phyloP scores from a whole-genome alignment of 805 yeast genomes.

The Dipodascus albidus region DNA sequence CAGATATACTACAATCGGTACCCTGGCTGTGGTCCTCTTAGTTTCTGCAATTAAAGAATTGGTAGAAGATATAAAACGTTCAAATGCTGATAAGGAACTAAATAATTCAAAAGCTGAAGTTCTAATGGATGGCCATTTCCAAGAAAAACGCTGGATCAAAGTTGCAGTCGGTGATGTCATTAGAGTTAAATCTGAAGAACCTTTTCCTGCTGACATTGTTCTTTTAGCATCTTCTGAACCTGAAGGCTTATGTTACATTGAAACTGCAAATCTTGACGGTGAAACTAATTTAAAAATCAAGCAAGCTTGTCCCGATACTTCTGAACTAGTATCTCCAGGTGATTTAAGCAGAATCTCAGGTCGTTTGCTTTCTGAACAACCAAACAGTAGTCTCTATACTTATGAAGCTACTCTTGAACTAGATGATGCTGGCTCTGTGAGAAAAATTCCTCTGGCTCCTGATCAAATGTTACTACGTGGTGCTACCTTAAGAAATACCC shows the following conservation, averaged over 20 bases:
- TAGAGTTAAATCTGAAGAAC: slow-evolving; percentile 72
- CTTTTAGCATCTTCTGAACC: slow-evolving; percentile 90
- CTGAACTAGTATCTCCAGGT: slow-evolving; percentile 53
- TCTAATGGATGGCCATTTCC: slow-evolving; percentile 48
- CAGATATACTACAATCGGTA: slow-evolving; percentile 89
- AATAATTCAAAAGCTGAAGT: slow-evolving; percentile 69
- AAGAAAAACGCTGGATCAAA: slow-evolving; percentile 67
- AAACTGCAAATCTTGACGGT: slow-evolving; percentile 95
- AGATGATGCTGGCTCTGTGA: slow-evolving; percentile 10
- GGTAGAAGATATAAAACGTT: slow-evolving; percentile 82
- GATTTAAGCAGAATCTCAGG: slow-evolving; percentile 46
- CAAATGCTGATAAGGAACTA: slow-evolving; percentile 76
- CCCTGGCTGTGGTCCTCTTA: slow-evolving; percentile 67
- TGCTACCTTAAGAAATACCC: slow-evolving; percentile 88
- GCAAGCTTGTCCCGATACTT: slow-evolving; percentile 74
- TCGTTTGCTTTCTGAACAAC: slow-evolving; percentile 71
- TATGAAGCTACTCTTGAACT: slow-evolving; percentile 78
- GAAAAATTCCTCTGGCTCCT: slow-evolving; percentile 60
- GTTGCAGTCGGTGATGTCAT: slow-evolving; percentile 88
- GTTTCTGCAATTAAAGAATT: slow-evolving; percentile 91
- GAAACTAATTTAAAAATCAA: slow-evolving; percentile 95
- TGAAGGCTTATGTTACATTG: slow-evolving; percentile 94
- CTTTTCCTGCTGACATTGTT: slow-evolving; percentile 88
- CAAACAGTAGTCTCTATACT: slow-evolving; percentile 87
- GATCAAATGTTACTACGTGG: slow-evolving; percentile 91